Base-by-base conservation (phyloP, 305 asterid species). In the Fraxinus floribunda region DNA sequence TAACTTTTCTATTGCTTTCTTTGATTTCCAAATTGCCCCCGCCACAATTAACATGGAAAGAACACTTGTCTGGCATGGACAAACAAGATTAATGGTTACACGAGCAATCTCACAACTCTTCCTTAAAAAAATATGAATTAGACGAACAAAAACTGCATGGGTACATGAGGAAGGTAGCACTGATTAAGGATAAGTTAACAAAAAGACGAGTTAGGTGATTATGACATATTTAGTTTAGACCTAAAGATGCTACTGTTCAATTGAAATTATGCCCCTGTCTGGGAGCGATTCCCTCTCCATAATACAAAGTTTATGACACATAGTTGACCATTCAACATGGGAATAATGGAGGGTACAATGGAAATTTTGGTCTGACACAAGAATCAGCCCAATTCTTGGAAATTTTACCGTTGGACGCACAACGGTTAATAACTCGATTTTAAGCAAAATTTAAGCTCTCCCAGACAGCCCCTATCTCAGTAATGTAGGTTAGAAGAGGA, bases 31-130 rank as follows among this genome's bases (percentile, higher is more conserved):
- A 89, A 87, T 91, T 90, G 79, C 85, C 83, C 77, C 98, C 99
- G 10, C 99, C 99, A 76, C 97, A 91, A 86, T 94, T 94, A 77
- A 95, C 91, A 88, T 84, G 91, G 49, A 95, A 84, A 9, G 99
- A 95, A 85, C 99, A 95, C 86, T 83, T 89, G 86, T 91, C 99
- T 95, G 97, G 84, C 74, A 78, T 55, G 81, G 71, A 66, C 62
- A 81, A 85, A 81, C 82, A 73, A 7, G 68, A 83, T 26, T 84
- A 79, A 60, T 38, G 70, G 68, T 81, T 76, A 79, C 60, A 64
- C 8, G 9, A 70, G 75, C 75, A 11, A 70, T 70, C 41, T 30
- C 75, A 70, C n/a, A 70, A 70, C 41, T 11, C 18, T 70, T 70
- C 20, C 20, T 24, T 13, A 30, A 30, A 52, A 26, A 70, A 30